Conservation (phyloP, 352 stramenopile species). For the Phytophthora cryptogea region DNA sequence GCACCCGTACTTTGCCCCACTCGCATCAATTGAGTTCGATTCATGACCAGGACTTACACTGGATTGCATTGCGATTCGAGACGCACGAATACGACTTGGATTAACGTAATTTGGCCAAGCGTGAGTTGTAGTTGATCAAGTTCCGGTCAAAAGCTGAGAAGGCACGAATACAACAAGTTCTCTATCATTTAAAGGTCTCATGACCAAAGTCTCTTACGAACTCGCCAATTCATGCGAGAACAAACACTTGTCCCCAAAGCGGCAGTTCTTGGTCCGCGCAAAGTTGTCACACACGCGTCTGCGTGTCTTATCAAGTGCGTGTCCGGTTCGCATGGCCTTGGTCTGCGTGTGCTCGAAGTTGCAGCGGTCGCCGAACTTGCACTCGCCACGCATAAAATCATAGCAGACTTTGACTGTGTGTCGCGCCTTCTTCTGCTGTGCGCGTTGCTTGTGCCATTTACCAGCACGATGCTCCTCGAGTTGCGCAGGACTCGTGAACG, state of each 20-base stretch:
- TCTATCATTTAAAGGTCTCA: conserved; percentile 20
- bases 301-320: conserved; percentile 56
- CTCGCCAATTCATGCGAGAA: conserved; percentile 55
- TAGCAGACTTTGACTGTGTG: conserved; percentile 82
- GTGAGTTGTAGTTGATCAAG: conserved; percentile 3
- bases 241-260: conserved; percentile 77
- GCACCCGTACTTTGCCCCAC: conserved; percentile 16
- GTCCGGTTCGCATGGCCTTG: conserved; percentile 62
- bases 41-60: neutral
- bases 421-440: conserved; percentile 64
- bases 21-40: neutral
- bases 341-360: conserved; percentile 75
- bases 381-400: conserved; percentile 81
- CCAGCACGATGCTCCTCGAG: conserved; percentile 75
- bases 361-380: conserved; percentile 67
- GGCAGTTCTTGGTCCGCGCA: conserved; percentile 45
- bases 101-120: no score
- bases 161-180: conserved; percentile 15
- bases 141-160: conserved; percentile 1
- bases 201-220: conserved; percentile 8
- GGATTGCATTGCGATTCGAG: neutral
- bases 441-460: conserved; percentile 86
- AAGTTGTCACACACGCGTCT: conserved; percentile 65
- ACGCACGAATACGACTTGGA: neutral
- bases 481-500: conserved; percentile 78